Evolutionary conservation across 768 basidiomycete species (phyloP).

Genomic region (Suillus ampliporus): DNA sequence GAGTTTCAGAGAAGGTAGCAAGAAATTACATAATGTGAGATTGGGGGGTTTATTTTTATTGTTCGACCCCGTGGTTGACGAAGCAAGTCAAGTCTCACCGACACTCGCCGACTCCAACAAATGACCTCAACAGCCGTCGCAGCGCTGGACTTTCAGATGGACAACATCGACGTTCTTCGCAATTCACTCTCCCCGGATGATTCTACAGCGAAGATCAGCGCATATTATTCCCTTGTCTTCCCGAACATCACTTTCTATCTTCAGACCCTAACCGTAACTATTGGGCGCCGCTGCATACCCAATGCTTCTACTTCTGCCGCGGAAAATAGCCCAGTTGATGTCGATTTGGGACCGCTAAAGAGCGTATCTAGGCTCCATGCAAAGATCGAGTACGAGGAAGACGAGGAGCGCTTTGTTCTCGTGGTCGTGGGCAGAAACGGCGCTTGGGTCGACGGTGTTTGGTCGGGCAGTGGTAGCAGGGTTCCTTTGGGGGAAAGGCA

Average conservation of each 20-base stretch:
- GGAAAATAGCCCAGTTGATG: slow-evolving; percentile 66
- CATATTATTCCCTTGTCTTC: slow-evolving; percentile 94
- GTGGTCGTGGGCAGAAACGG: slow-evolving; percentile 96
- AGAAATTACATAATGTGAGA: slow-evolving; percentile 21
- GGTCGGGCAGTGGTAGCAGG: slow-evolving; percentile 86
- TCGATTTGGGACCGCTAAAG: slow-evolving; percentile 95
- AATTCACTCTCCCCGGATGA: slow-evolving; percentile 18
- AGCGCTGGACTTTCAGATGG: slow-evolving; percentile 6
- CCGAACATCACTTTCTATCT: slow-evolving; percentile 97
- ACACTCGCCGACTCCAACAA: slow-evolving; percentile 11
- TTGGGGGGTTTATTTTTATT: slow-evolving; percentile 20
- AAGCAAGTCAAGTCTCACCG: slow-evolving; percentile 7
- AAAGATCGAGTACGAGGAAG: slow-evolving; percentile 92
- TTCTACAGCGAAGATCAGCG: slow-evolving; percentile 80
- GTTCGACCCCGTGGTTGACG: slow-evolving; percentile 15
- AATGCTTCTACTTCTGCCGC: slow-evolving; percentile 57
- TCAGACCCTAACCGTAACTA: slow-evolving; percentile 91
- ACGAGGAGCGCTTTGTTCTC: slow-evolving; percentile 86
- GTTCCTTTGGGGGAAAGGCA: slow-evolving; percentile 88
- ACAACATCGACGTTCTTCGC: slow-evolving; percentile 1
- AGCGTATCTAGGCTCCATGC: slow-evolving; percentile 98
- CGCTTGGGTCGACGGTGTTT: slow-evolving; percentile 98
- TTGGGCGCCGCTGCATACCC: slow-evolving; percentile 86
- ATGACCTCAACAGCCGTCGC: slow-evolving; percentile 28
- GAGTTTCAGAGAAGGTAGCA: slow-evolving; percentile 11